phyloP scores from a whole-genome alignment of 2,329 filamentous ascomycete genomes.

The Colletotrichum sp. region DNA sequence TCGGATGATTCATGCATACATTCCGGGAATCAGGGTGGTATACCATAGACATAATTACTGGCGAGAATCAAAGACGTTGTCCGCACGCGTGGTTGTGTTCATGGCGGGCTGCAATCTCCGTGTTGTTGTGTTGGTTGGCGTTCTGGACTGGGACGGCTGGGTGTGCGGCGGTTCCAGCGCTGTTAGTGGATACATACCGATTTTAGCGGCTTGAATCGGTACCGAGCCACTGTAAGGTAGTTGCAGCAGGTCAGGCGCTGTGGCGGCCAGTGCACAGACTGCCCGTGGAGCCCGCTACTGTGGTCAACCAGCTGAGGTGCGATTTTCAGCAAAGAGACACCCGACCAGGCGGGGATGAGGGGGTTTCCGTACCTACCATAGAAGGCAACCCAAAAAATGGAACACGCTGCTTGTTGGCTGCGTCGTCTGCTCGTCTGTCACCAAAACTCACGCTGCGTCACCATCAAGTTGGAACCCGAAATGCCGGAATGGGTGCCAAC shows the following conservation, averaged over 20 bases:
- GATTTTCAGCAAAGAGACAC: neutral
- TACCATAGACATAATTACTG: neutral
- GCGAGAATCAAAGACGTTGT: neutral
- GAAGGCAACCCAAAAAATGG: neutral
- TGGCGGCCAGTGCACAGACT: neutral
- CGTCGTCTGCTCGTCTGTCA: neutral
- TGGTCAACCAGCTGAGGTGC: neutral
- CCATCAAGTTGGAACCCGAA: neutral
- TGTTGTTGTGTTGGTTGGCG: neutral
- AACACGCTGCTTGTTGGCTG: neutral
- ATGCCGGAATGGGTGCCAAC: neutral
- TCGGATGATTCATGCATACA: neutral
- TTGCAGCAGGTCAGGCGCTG: neutral
- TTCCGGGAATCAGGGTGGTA: rapidly evolving
- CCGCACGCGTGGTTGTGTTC: neutral
- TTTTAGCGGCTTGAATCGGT: neutral
- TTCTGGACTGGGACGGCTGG: neutral
- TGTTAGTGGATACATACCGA: neutral
- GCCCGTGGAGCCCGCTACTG: neutral
- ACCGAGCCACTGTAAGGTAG: neutral
- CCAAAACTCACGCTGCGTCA: neutral
- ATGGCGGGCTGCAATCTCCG: neutral
- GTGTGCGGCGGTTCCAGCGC: neutral
- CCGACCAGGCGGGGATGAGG: neutral
- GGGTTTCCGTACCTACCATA: neutral